Conservation (phyloP, 2,329 filamentous ascomycete genomes). For the Plenodomus lindquistii region DNA sequence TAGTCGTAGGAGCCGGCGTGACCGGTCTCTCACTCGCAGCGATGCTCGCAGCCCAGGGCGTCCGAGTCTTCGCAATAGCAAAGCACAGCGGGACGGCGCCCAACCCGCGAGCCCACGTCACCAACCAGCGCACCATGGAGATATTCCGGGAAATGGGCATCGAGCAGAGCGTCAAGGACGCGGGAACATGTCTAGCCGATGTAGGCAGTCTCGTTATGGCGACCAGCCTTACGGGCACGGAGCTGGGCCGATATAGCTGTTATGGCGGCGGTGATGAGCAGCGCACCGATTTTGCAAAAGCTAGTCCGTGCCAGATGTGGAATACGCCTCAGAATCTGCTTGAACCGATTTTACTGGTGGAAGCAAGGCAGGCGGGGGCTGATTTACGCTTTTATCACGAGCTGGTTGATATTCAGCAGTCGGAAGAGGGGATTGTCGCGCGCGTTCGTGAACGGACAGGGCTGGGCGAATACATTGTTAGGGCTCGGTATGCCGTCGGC, state of each 20-base stretch:
- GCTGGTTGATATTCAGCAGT: too few species aligned
- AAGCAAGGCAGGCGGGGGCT: too few species aligned
- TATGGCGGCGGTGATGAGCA: background rate
- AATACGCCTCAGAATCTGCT: background rate
- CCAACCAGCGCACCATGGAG: background rate
- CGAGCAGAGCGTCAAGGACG: background rate
- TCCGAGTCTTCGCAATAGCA: background rate
- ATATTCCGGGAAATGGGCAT: background rate
- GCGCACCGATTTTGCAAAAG: background rate
- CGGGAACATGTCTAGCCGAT: background rate
- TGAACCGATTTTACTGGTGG: too few species aligned
- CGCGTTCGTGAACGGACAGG: background rate
- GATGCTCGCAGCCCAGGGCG: background rate
- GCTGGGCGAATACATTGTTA: background rate
- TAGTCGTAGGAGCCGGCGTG: too few species aligned
- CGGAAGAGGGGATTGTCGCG: too few species aligned
- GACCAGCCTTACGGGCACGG: background rate
- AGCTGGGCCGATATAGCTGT: background rate
- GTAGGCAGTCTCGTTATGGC: background rate
- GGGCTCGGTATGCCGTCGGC: background rate
- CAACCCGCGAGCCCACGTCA: background rate
- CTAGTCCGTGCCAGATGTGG: background rate
- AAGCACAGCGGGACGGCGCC: background rate
- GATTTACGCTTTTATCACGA: too few species aligned
- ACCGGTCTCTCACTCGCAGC: background rate